Evolutionary conservation across 2,329 filamentous ascomycete genomes (phyloP), one percentile per base, ranked within the genome.

Genomic region (Botrytis fabae): DNA sequence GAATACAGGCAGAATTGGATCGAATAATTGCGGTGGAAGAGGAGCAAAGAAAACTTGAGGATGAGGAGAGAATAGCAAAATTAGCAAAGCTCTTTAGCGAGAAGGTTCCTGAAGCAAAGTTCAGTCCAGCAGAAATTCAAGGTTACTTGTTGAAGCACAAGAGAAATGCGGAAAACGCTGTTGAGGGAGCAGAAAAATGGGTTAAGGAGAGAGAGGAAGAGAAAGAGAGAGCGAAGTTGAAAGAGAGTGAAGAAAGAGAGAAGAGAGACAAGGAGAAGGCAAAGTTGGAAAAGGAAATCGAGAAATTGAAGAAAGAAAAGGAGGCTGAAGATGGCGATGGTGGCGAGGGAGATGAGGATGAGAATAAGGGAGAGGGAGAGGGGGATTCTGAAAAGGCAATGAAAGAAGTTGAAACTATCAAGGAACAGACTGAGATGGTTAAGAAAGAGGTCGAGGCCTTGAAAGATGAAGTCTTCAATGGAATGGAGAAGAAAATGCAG

Each of bases 91-190:
- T 84, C 59, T 92, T 92, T 77, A 85, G 86, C 1, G 77, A 81
- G 12, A 81, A 84, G 63, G 85, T 92, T 59, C 88, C 88, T 0
- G 81, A 83, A 10, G 82, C 81, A 12, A 80, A 81, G n/a, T 86
- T 91, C 74, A 87, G 85, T 51, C 89, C 90, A 0, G 90, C 90
- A 0, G 87, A 91, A 80, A 87, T 92, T 61, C 90, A 91, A 78
- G 89, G 89, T 0, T 92, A 90, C 79, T 79, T 92, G 72, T 82
- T 92, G 59, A 90, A 89, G 81, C 83, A 89, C 59, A 91, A 91
- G 81, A 86, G 86, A 80, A 83, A 84, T 51, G 89, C 89, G 3
- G 82, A 83, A 9, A 83, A 82, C 75, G 89, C 90, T 1, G 80
- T 91, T 35, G 82, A 83, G 32, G 86, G 89, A 76, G 86, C 85